Percentiles rank a stretch among this genome's conserved stretches.
Conservation (phyloP, 768 basidiomycete species). For the Kwoniella mangroviensis region DNA sequence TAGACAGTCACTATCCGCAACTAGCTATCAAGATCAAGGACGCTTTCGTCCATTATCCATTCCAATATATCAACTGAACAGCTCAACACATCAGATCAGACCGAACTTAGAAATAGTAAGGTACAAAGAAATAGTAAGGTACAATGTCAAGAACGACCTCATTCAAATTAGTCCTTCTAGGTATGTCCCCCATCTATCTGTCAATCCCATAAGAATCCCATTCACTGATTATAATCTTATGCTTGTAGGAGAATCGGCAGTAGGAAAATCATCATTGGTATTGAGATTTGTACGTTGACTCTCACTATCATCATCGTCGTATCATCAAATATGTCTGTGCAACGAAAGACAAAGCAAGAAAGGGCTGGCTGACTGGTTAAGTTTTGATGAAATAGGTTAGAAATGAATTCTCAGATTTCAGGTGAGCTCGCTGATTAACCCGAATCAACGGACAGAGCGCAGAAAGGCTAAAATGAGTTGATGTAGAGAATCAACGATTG, state of each 20-base stretch:
- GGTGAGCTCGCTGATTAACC: conserved; percentile 38
- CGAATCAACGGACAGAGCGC: neutral
- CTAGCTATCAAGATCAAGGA: no score
- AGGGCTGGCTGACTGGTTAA: conserved; percentile 3
- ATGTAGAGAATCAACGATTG: conserved; percentile 55
- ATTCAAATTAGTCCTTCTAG: conserved; percentile 95
- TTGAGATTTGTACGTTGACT: conserved; percentile 78
- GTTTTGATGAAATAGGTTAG: conserved; percentile 47
- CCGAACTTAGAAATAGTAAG: conserved; percentile 39
- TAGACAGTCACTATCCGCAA: neutral
- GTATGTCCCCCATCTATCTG: conserved; percentile 60
- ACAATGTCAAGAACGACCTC: conserved; percentile 67
- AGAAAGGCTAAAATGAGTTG: neutral
- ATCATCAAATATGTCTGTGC: neutral
- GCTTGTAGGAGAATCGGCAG: conserved; percentile 86
- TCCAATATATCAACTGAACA: neutral
- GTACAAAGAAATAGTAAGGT: conserved; percentile 58
- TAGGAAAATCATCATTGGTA: conserved; percentile 91
- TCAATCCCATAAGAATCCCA: neutral
- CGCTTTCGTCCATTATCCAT: no score
- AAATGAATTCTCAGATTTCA: conserved; percentile 59
- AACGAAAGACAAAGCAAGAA: neutral
- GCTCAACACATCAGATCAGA: neutral
- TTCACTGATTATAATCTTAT: neutral
- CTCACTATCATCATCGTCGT: neutral